Base-by-base conservation (phyloP, 2,329 filamentous ascomycete species). In the Trichoderma koningiopsis region DNA sequence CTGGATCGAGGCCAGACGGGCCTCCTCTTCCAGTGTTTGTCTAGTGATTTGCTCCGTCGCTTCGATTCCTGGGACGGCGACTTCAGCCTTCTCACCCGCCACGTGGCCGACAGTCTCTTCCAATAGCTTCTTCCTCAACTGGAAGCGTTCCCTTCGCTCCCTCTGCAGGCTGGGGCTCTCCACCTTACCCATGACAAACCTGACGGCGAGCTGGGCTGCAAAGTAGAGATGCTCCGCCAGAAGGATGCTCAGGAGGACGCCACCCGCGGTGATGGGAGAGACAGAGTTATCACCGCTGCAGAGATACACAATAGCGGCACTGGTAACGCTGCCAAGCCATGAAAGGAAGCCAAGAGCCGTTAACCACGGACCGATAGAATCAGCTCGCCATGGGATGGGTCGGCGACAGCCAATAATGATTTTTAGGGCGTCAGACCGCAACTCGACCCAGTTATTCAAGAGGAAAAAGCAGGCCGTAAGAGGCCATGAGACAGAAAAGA, bases 401-500 rank as follows among this genome's bases (percentile, higher is more conserved):
- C 96, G 90, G 75, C 95, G 91, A 84, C 93, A 94, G 79, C 94
- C 91, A 59, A 93, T 86, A 68, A 94, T 94, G 75, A 98, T 97
- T 80, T 99, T 99, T 82, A 97, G 87, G 2, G 95, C 94, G 77
- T 99, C 96, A 0, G 93, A 93, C 53, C 96, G 92, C 49, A 98
- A 87, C 78, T 98, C 96, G 69, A 99, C 83, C 94, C 95, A 98
- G 82, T 98, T 96, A 82, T 98, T 98, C 79, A 96, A 83, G 14
- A 98, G 83, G 82, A 98, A 98, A 1, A 92, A 95, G 68, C 93
- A 86, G 2, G 92, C 91, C 0, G 95, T 94, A n/a, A 98, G 83
- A 0, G 96, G 96, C 96, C 96, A 99, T 67, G 97, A 89, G 2
- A 96, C 92, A 0, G 93, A 96, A 79, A 98, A 98, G 11, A 98